A percentile compares a stretch with the other conserved stretches of the same genome.
Evolutionary conservation across 140 eudicot genomes (phyloP).

Genomic region (Cichorium intybus): DNA sequence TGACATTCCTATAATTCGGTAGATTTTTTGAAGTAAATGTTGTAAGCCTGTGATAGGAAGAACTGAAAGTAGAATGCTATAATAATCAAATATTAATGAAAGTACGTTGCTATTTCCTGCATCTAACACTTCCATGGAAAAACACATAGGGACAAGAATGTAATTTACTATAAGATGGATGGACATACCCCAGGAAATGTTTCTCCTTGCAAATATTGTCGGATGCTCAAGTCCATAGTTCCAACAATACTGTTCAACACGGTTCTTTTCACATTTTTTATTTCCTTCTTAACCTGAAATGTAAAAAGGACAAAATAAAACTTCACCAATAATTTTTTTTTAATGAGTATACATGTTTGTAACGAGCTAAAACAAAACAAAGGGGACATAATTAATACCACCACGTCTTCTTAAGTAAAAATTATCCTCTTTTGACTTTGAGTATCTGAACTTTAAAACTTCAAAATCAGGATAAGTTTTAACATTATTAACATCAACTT

Average conservation of each 20-base stretch:
- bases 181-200: constrained; percentile 76
- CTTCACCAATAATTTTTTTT: not conserved
- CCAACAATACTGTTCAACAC: constrained; percentile 81
- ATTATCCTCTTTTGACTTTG: too few relatives aligned
- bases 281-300: constrained; percentile 74
- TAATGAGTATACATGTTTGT: too few relatives aligned
- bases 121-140: too few relatives aligned
- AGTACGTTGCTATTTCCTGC: not conserved
- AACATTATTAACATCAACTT: too few relatives aligned
- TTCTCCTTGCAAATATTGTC: constrained; percentile 79
- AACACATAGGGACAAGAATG: not conserved
- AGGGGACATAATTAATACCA: too few relatives aligned
- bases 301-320: constrained; percentile 10
- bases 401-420: too few relatives aligned
- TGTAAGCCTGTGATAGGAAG: too few relatives aligned
- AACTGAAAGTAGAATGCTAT: too few relatives aligned
- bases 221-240: constrained; percentile 78
- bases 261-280: constrained; percentile 63
- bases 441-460: too few relatives aligned
- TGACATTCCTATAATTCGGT: not conserved
- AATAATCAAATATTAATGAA: too few relatives aligned
- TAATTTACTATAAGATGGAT: not conserved
- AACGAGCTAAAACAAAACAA: too few relatives aligned
- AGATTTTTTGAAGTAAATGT: not conserved
- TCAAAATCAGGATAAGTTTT: too few relatives aligned